phyloP scores from a whole-genome alignment of 1,284 basidiomycete species.

The Boletus nobilissimus region DNA sequence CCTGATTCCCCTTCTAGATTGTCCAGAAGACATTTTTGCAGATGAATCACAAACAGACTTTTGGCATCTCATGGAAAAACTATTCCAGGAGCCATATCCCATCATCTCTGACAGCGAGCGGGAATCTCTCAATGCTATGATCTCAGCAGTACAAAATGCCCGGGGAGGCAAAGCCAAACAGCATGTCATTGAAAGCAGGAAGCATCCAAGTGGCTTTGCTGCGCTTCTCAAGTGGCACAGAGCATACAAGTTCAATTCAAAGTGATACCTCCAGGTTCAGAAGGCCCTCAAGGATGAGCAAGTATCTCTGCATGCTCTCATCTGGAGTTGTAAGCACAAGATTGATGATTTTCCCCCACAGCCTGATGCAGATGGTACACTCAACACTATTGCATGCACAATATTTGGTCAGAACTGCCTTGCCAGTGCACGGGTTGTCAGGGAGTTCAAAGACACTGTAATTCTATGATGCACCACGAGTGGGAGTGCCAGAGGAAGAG shows the following conservation, averaged over 20 bases:
- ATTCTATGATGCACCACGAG: slow-evolving; percentile 1
- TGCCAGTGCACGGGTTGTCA: neutral
- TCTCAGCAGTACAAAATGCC: neutral
- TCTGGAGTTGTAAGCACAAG: slow-evolving; percentile 3
- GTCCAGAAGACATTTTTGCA: slow-evolving; percentile 4
- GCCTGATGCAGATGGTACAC: neutral
- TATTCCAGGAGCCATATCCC: slow-evolving; percentile 3
- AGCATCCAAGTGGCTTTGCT: slow-evolving; percentile 5
- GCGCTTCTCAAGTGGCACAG: neutral
- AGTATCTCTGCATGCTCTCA: slow-evolving; percentile 3
- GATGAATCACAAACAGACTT: slow-evolving; percentile 4
- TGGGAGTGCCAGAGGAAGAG: slow-evolving; percentile 16
- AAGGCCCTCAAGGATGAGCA: slow-evolving; percentile 3
- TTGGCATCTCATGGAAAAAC: neutral
- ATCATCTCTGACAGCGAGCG: neutral
- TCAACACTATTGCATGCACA: slow-evolving; percentile 1
- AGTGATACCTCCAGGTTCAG: neutral
- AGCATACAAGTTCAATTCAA: neutral
- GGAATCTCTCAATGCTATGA: slow-evolving; percentile 7
- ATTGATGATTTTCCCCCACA: slow-evolving; percentile 1
- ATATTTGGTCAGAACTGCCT: slow-evolving; percentile 16
- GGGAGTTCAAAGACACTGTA: slow-evolving; percentile 10
- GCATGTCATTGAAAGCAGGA: neutral
- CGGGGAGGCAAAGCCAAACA: neutral
- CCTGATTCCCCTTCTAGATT: slow-evolving; percentile 3